Evolutionary conservation across 2,329 filamentous ascomycete genomes (phyloP), one percentile per base, ranked within the genome.

Genomic region (Didymella pomorum): DNA sequence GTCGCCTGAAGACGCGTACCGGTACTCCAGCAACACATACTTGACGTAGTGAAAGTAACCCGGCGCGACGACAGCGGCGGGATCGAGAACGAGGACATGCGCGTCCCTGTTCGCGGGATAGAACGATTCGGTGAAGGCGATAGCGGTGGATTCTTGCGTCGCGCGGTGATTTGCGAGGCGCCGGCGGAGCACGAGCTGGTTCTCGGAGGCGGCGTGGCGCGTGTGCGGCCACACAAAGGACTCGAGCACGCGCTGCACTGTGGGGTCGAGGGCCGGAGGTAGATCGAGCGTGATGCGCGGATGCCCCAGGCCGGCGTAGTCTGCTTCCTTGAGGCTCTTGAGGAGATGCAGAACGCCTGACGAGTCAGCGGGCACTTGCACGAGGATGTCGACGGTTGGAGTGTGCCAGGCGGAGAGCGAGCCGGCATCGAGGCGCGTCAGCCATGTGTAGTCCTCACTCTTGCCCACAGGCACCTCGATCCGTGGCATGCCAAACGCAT

Each of bases 41-140:
- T 90, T 92, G 14, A 97, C 80, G 72, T 95, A 97, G 63, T 97
- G 92, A 62, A 90, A 94, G 73, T 92, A 98, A 1, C 90, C 84
- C 1, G 89, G 87, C 0, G 91, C 90, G 0, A 98, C 78, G 73
- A 98, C 91, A 1, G 84, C 85, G 65, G 96, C 88, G 1, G 93
- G 87, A 5, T 92, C 93, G 6, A 99, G 84, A 2, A 97, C 79
- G n/a, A 99, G 82, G 2, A 97, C 86, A 73, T 97, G 92, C 10
- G 89, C 88, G 51, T 86, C 78, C 2, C 76, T 81, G 57, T 87
- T 81, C 3, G 81, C 79, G 2, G 95, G 93, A 83, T 93, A 98
- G 75, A 96, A 97, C 0, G 91, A 90, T 78, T 98, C 93, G 5
- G 97, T 79, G 58, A 94, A 91, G 23, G 89, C 87, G 16, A 89